Evolutionary conservation across 257 asterid genomes (phyloP).

Genomic region (Datura wrightii): DNA sequence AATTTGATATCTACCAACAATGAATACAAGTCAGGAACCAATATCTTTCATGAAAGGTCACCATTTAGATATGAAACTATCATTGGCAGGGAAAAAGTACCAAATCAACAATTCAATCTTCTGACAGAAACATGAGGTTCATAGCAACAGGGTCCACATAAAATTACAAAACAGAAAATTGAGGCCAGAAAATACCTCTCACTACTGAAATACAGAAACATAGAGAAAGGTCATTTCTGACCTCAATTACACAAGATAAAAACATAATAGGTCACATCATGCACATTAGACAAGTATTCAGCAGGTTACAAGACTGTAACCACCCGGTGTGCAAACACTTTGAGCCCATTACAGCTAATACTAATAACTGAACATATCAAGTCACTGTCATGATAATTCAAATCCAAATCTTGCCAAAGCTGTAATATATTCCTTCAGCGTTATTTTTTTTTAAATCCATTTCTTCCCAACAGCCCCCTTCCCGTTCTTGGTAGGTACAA

Average conservation of each 20-base stretch:
- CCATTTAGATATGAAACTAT: not conserved
- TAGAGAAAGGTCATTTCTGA: no score
- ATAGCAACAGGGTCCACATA: conserved; percentile 28
- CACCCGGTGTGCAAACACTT: not conserved
- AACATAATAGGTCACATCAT: not conserved
- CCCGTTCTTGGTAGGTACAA: not conserved
- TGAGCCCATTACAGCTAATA: not conserved
- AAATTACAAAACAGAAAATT: not conserved
- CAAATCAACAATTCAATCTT: not conserved
- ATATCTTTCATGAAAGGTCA: conserved; percentile 1
- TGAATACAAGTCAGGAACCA: not conserved
- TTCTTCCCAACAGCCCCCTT: not conserved
- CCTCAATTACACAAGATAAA: not conserved
- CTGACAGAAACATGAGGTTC: conserved; percentile 27
- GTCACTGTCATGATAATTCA: not conserved
- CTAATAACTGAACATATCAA: not conserved
- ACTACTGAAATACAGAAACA: not conserved
- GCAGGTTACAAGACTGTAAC: not conserved
- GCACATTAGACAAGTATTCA: not conserved
- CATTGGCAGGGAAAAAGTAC: not conserved
- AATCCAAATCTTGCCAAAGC: not conserved
- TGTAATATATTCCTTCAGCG: not conserved
- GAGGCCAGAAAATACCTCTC: not conserved
- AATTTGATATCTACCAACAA: not conserved
- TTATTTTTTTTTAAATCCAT: not conserved